These are phyloP conservation scores for Lipomyces starkeyi DNA, from an alignment of 805 yeast genomes.

Conservation along the genomic window DNA sequence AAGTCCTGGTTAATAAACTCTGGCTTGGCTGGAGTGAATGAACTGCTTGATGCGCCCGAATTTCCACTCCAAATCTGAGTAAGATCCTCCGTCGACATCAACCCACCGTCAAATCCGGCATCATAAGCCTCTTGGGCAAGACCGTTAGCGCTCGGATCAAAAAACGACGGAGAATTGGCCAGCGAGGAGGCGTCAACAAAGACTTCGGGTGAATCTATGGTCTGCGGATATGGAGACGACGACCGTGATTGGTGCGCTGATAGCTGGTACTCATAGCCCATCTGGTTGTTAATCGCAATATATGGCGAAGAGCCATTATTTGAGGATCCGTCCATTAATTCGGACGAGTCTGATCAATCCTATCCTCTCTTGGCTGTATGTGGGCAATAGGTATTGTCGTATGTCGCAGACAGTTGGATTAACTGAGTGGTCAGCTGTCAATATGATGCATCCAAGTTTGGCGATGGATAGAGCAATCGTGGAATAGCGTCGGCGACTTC, in stretches of 20 bases:
- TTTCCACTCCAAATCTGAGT: background rate
- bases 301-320: slow-evolving; percentile 2
- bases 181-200: background rate
- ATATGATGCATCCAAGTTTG: background rate
- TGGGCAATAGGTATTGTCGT: background rate
- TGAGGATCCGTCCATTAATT: background rate
- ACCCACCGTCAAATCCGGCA: background rate
- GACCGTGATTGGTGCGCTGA: background rate
- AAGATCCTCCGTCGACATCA: background rate
- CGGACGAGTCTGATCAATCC: background rate
- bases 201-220: background rate
- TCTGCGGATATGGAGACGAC: background rate
- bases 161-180: slow-evolving; percentile 1
- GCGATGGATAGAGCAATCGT: background rate
- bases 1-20: background rate
- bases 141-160: background rate
- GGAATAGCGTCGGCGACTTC: background rate
- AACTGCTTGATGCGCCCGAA: background rate
- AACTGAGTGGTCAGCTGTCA: background rate
- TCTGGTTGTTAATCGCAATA: background rate
- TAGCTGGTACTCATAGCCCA: background rate
- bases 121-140: background rate
- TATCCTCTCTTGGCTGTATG: background rate
- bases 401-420: background rate
- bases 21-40: background rate